Evolutionary conservation across 1,139 yeast species (phyloP), one percentile per base, ranked within the genome.

Genomic region (Taphrina betulina): DNA sequence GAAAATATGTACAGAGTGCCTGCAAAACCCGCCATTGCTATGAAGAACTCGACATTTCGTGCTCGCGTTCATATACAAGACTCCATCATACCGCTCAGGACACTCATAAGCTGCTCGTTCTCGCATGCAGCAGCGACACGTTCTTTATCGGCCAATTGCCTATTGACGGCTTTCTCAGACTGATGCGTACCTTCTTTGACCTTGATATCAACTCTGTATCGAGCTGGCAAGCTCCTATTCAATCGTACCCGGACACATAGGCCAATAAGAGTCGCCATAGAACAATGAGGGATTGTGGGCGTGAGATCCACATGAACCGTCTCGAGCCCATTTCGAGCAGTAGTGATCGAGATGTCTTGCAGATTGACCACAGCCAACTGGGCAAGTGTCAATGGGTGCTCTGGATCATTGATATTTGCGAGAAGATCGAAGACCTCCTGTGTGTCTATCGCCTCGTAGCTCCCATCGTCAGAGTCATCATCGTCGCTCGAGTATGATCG

Each of bases 91-190:
- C 86, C 90, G 65, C 89, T 85, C 46, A 94, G 85, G 16, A 94
- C 98, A 29, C 81, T 78, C 58, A 90, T 73, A 44, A 94, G 75
- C 71, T 94, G 98, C 59, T 87, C 95, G 65, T 94, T 94, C 66
- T 94, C 98, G 71, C 97, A 90, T 0, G 99, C 99, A 16, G 98
- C 98, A 24, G 96, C 95, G 0, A 92, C 97, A 61, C 99, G 76
- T 69, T 94, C 99, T 71, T 94, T 94, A 68, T 94, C 99, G 67
- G 92, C 92, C 61, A 94, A 78, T 71, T 94, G 99, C 67, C 92
- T 90, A 70, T 94, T 94, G 28, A 94, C 98, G 66, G 92, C 98
- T 62, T 79, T 80, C 67, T 94, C 98, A 65, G 95, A 86, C 69
- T 92, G 97, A 68, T 94, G 99, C 1, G 95, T 81, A 0, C 97